Evolutionary conservation across 495 filamentous ascomycete species (phyloP), one percentile per base, ranked within the genome.

Genomic region (Talaromyces adpressus): DNA sequence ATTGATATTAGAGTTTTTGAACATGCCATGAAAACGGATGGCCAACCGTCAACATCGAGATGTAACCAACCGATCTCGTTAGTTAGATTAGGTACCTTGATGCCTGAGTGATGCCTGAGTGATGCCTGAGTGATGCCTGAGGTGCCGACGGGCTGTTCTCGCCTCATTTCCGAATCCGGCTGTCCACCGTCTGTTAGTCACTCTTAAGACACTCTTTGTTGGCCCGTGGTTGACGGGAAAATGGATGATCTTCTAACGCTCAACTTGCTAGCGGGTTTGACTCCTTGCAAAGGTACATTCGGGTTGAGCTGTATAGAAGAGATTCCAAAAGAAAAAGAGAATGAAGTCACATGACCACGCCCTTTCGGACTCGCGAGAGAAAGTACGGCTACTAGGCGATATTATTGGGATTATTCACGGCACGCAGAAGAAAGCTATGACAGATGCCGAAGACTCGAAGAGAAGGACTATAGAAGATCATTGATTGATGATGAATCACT

Each of bases 291-390:
- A 36, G 32, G 11, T 9, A 12, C 32, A 36, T 2, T 9, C 9
- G 1, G 32, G 9, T 36, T 30, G 32, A 36, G 11, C 32, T 7
- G 29, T 36, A 36, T 12, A 36, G 8, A 36, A 36, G 32, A 12
- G 32, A 36, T 2, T 12, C 2, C 45, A 49, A 18, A 49, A 16
- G 45, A 49, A 51, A 65, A 68, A 58, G 69, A 66, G 7, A 51
- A 51, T 20, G 8, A n/a, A 36, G 11, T 36, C 9, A 36, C 32
- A 36, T 11, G 58, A 61, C 56, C 58, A 61, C 58, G 58, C 58
- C 57, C 58, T 53, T 53, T 53, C 49, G 23, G 49, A 53, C 49
- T 7, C 16, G 36, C 36, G 36, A 36, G 29, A 30, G 29, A 30
- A 4, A 30, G 29, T 30, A 30, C 29, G 29, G 6, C 29, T 29